Evolutionary conservation across 768 basidiomycete species (phyloP), one percentile per base, ranked within the genome.

Genomic region (Xerocomus spinulosus): DNA sequence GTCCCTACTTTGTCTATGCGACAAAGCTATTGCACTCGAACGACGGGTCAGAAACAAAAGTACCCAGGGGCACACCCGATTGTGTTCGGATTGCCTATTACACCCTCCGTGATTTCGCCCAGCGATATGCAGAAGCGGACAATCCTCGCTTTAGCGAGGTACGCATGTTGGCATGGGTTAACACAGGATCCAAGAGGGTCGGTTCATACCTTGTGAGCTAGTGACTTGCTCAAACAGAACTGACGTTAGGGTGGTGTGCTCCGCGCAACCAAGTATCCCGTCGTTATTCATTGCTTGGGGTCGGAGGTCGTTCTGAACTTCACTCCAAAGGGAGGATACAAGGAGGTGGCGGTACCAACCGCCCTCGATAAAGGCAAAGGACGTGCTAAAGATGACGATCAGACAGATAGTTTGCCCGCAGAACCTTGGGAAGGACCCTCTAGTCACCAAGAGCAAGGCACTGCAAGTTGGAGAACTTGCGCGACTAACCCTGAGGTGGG

Each of bases 91-190:
- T 26, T 12, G 56, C 61, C 30, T 63, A 54, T 35, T 38, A 61
- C n/a, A 49, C 52, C 3, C 60, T 79, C 28, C 44, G 61, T 38
- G 51, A 59, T 36, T 56, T 67, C 32, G 68, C 63, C 6, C 50
- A 55, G 23, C 50, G 48, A 25, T 78, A 74, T 40, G 75, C 62
- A 3, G 71, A 70, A 48, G 46, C 64, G 41, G 44, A 57, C 0
- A 58, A 57, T 32, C 52, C 72, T 40, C 51, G 54, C 7, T 64
- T 79, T 20, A 58, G 63, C n/a, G 56, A 57, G 38, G 39, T 79
- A 18, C 57, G 55, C 26, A 47, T 73, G 13, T 49, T 70, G 25
- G 77, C 71, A 5, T 80, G 77, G 76, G 65, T 69, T 21, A 63
- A 66, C 15, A 18, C 64, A 10, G 77, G 77, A 28, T 59, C 55